Evolutionary conservation across 257 asterid genomes (phyloP).

Genomic region (Lantana camara): DNA sequence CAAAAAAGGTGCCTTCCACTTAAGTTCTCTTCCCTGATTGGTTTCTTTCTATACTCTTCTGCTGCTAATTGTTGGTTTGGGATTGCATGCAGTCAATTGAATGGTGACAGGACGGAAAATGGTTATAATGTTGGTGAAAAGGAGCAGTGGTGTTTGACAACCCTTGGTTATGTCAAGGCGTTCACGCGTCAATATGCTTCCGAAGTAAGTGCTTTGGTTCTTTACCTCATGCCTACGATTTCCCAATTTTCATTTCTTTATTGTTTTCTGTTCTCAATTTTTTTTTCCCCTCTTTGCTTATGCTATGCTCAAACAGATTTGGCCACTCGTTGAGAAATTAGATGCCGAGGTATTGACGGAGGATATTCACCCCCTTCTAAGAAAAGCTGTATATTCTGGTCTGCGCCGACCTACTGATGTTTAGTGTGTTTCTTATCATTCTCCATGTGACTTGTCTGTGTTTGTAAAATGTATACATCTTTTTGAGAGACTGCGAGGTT

Average conservation of each 20-base stretch:
- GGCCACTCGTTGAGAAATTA: slow-evolving; percentile 78
- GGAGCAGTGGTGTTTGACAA: slow-evolving; percentile 95
- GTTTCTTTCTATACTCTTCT: neutral
- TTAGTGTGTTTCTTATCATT: slow-evolving; percentile 20
- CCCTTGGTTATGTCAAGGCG: slow-evolving; percentile 92
- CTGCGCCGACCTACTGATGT: slow-evolving; percentile 58
- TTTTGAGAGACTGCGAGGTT: slow-evolving; percentile 4
- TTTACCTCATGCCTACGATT: neutral
- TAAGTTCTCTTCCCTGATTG: neutral
- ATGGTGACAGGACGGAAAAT: slow-evolving; percentile 49
- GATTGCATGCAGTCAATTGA: slow-evolving; percentile 44
- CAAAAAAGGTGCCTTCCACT: slow-evolving; percentile 56
- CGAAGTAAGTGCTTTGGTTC: slow-evolving; percentile 60
- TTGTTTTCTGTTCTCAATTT: neutral
- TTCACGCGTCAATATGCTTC: slow-evolving; percentile 91
- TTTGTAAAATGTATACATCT: neutral
- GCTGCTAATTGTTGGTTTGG: slow-evolving; percentile 20
- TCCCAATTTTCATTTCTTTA: neutral
- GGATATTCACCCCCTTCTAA: slow-evolving; percentile 76
- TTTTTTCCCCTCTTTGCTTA: neutral
- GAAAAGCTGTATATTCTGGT: slow-evolving; percentile 74
- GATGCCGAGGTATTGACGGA: slow-evolving; percentile 77
- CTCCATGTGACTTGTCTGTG: neutral
- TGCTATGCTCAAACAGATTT: slow-evolving; percentile 55
- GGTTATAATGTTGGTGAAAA: slow-evolving; percentile 74